These are phyloP conservation scores for Phytopythium chamaehyphon DNA, from an alignment of 352 stramenopile species.

Conservation along the genomic window DNA sequence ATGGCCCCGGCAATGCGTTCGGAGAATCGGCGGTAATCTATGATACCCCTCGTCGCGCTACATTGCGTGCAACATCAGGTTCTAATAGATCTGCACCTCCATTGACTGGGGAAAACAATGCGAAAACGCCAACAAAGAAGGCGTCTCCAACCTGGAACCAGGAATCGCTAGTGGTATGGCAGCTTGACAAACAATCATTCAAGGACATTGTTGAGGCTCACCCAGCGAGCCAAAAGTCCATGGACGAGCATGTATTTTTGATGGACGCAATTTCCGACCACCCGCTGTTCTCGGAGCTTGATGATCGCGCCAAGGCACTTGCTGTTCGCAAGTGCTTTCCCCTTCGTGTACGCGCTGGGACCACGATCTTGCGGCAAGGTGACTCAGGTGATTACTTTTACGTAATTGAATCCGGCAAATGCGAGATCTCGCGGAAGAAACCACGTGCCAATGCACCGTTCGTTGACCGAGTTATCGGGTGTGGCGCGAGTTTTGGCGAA, in stretches of 20 bases:
- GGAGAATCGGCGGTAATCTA: constrained; percentile 85
- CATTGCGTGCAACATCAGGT: constrained; percentile 31
- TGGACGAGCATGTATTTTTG: constrained; percentile 75
- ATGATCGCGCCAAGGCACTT: constrained; percentile 70
- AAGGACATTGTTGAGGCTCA: constrained; percentile 49
- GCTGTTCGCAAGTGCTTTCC: constrained; percentile 84
- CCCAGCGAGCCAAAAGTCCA: constrained; percentile 68
- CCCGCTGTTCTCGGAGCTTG: constrained; percentile 68
- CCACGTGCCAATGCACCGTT: constrained; percentile 41
- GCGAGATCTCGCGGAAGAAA: constrained; percentile 71
- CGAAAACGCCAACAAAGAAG: background rate
- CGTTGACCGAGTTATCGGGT: constrained; percentile 68
- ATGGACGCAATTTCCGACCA: constrained; percentile 65
- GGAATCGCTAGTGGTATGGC: constrained; percentile 59
- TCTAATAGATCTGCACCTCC: background rate
- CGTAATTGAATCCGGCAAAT: constrained; percentile 70
- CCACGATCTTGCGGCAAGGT: constrained; percentile 70
- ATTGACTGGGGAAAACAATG: background rate
- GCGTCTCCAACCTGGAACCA: constrained; percentile 2
- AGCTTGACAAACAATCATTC: constrained; percentile 71
- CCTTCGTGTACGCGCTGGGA: constrained; percentile 49
- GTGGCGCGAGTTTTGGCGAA: constrained; percentile 91
- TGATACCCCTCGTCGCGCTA: constrained; percentile 75
- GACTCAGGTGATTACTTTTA: constrained; percentile 87
- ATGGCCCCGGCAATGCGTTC: constrained; percentile 73